Evolutionary conservation across 257 asterid genomes (phyloP).

Genomic region (Penstemon eatonii): DNA sequence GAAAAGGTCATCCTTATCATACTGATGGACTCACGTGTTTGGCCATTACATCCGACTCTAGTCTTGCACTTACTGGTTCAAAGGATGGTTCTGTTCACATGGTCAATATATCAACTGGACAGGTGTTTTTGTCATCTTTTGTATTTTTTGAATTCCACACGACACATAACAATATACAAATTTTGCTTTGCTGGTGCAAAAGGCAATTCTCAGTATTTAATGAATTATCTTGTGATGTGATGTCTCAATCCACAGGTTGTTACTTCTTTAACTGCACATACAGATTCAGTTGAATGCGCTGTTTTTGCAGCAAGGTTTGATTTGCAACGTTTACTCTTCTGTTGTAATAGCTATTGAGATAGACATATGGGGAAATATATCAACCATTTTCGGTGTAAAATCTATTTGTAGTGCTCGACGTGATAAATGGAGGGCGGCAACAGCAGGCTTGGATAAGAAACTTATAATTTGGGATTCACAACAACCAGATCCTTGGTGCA

Average conservation of each 20-base stretch:
- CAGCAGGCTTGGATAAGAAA: conserved; percentile 87
- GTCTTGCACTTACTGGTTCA: conserved; percentile 81
- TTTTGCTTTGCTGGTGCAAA: conserved; percentile 7
- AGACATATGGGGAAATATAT: conserved; percentile 5
- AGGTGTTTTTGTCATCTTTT: conserved; percentile 40
- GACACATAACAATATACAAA: conserved; percentile 2
- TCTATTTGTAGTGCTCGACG: conserved; percentile 54
- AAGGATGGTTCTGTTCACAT: conserved; percentile 68
- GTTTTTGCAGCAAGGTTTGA: conserved; percentile 72
- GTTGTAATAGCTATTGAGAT: background rate
- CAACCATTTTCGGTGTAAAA: conserved; percentile 20
- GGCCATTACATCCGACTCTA: conserved; percentile 74
- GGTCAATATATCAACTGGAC: conserved; percentile 76
- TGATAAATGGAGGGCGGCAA: conserved; percentile 66
- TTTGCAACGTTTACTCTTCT: conserved; percentile 25
- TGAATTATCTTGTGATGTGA: conserved; percentile 9
- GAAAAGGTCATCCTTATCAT: conserved; percentile 78
- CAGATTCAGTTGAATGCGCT: conserved; percentile 86
- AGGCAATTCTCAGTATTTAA: conserved; percentile 12
- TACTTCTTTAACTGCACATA: conserved; percentile 64
- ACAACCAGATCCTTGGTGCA: conserved; percentile 67
- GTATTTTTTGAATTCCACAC: background rate
- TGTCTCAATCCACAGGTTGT: conserved; percentile 62
- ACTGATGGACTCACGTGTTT: conserved; percentile 80
- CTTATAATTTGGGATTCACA: conserved; percentile 82